Base-by-base conservation (phyloP, 208 protist genomes). In the Herpetomonas tarakana region DNA sequence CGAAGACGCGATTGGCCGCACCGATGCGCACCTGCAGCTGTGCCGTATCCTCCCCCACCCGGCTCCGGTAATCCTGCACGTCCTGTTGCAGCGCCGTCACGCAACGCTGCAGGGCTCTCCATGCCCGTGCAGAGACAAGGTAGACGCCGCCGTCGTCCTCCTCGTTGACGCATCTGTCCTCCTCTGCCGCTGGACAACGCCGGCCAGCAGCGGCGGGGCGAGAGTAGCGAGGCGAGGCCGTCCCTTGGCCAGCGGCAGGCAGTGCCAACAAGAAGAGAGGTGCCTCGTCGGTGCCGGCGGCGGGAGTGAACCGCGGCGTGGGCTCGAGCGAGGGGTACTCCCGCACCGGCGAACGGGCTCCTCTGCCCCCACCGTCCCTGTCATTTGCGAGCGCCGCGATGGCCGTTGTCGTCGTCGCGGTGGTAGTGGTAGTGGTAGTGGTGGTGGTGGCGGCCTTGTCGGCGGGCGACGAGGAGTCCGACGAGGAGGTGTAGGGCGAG, bases 1-100 rank as follows among this genome's bases (percentile, higher is more conserved):
- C 62, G 45, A 91, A 66, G 7, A 54, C 52, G 41, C 44, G 66
- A 29, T 78, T 80, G 7, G 82, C 51, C 57, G 39, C 54, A 0
- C 60, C 65, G 55, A 91, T 67, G 7, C 65, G 71, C 24, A 49
- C 49, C 14, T 69, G 35, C 35, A 41, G 35, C 9, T 14, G 35
- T 41, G 9, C 9, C 35, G 35, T 18, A 14, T 14, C 14, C 35
- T 41, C 35, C 6, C 14, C 35, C 35, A 41, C 14, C 14, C 35
- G 6, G 9, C 9, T 41, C 9, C 35, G 35, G 35, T 41, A 41
- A 6, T 18, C 35, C 35, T 41, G 9, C 35, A 41, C 35, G 35
- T 46, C 26, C 29, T 52, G 4, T 19, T 27, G 7, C 11, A 52
- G 46, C 46, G 46, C 46, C 7, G 46, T 52, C 19, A 52, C 35